Percentiles rank a stretch among this genome's conserved stretches.
Conservation (phyloP, 805 yeast species). For the Wickerhamiella nectarea region DNA sequence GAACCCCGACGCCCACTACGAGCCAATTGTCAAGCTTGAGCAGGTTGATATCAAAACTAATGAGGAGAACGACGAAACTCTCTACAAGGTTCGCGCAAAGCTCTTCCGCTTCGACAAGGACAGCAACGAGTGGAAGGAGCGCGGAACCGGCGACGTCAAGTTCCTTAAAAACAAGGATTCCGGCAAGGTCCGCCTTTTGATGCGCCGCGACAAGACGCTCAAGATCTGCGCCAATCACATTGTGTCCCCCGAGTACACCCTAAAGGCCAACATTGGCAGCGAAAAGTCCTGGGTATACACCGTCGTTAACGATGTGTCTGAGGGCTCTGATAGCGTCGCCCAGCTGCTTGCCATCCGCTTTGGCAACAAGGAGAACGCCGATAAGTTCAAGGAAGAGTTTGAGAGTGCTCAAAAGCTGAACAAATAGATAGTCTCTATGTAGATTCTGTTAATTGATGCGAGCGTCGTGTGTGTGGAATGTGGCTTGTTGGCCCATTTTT, state of each 20-base stretch:
- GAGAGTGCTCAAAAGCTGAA: constrained; percentile 67
- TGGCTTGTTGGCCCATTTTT: too few species aligned
- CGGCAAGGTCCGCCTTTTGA: constrained; percentile 74
- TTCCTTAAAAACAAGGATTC: constrained; percentile 78
- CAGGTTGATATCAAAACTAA: constrained; percentile 93
- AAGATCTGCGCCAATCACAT: constrained; percentile 97
- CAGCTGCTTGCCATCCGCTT: constrained; percentile 94
- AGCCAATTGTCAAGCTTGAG: constrained; percentile 89
- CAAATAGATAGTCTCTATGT: constrained; percentile 29
- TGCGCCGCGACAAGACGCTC: constrained; percentile 98
- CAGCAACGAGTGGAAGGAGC: constrained; percentile 89
- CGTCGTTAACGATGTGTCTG: constrained; percentile 87
- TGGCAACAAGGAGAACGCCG: constrained; percentile 53
- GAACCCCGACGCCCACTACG: constrained; percentile 81
- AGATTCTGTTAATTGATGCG: too few species aligned
- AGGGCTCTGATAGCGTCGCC: constrained; percentile 82
- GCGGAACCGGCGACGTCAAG: constrained; percentile 98
- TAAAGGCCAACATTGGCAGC: constrained; percentile 88
- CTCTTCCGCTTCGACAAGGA: constrained; percentile 60
- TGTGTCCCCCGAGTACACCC: constrained; percentile 55
- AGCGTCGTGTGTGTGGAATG: too few species aligned
- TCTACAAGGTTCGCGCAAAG: constrained; percentile 84
- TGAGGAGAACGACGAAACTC: constrained; percentile 77
- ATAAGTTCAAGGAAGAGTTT: constrained; percentile 84
- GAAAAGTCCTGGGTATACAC: constrained; percentile 98